phyloP scores from a whole-genome alignment of 306 rosid genomes.

The Sphenostylis stenocarpa region DNA sequence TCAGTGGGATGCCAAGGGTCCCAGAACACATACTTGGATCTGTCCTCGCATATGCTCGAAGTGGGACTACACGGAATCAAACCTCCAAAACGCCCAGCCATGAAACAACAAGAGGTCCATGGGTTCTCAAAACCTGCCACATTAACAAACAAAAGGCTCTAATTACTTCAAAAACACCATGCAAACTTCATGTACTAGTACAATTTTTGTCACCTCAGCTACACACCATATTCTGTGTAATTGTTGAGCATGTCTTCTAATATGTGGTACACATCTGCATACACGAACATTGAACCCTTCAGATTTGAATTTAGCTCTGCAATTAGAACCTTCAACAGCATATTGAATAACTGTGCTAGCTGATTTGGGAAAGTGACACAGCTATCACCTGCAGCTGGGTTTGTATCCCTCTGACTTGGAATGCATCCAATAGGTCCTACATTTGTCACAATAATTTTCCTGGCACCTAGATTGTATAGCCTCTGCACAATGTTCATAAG shows the following conservation, averaged over 20 bases:
- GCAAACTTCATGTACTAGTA: neutral
- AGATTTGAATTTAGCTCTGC: conserved; percentile 43
- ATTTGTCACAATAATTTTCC: conserved; percentile 54
- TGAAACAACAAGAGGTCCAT: conserved; percentile 51
- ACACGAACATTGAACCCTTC: conserved; percentile 47
- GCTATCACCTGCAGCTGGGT: conserved; percentile 41
- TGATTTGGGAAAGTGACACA: conserved; percentile 53
- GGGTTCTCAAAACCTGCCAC: conserved; percentile 58
- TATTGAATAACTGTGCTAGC: conserved; percentile 51
- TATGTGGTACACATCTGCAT: conserved; percentile 61
- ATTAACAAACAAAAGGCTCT: neutral
- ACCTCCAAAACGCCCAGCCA: conserved; percentile 65
- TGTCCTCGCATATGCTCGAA: conserved; percentile 49
- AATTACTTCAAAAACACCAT: neutral
- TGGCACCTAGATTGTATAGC: conserved; percentile 57
- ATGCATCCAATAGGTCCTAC: conserved; percentile 77
- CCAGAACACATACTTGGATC: conserved; percentile 70
- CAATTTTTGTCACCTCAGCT: neutral
- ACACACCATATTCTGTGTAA: conserved; percentile 50
- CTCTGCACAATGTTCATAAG: conserved; percentile 46
- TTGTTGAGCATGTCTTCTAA: conserved; percentile 54
- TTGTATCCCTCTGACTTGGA: conserved; percentile 61
- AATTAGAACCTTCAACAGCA: conserved; percentile 47
- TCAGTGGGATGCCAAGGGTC: conserved; percentile 71
- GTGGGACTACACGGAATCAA: conserved; percentile 54